Evolutionary conservation across 306 rosid genomes (phyloP), one percentile per base, ranked within the genome.

Genomic region (Trifolium pratense): DNA sequence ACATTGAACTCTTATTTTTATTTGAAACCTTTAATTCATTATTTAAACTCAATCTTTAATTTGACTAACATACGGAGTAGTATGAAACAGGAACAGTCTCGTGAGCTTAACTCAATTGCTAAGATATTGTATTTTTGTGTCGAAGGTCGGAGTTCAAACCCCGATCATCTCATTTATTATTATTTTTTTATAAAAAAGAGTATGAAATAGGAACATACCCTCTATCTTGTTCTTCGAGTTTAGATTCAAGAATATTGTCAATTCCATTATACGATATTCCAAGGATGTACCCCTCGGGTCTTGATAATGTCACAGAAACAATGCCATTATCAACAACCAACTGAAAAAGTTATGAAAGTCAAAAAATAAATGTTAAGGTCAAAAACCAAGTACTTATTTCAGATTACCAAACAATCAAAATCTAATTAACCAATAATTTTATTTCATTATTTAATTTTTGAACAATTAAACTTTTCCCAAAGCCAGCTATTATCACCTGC

Each of bases 281-380:
- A 51, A 85, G 13, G 9, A 88, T 63, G 72, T 89, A 80, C 5
- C 98, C 98, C 3, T 74, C 82, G 0, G 98, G 96, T 25, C 6
- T 76, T 17, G 96, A 78, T 46, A 91, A 78, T 7, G 74, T 86
- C 55, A 93, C 58, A 12, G 76, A 78, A 45, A 91, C 81, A 39
- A 93, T 46, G 9, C 97, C 97, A 78, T 93, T 93, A 13, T 88
- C 85, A 81, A 93, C 39, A 53, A 82, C 84, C 70, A 89, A 78
- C 93, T 86, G 74, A 76, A 73, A 59, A 86, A 17, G 76, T 77
- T 77, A 29, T 29, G n/a, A 62, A 64, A 37, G 46, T 74, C 56
- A 18, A 73, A 65, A n/a, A 23, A 37, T 39, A 67, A 21, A 63
- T 39, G 16, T 70, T 1, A 31, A 7, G 16, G 58, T 70, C 36